These are phyloP conservation scores for Thymus quinquecostatus DNA, from an alignment of 257 asterid species.

Conservation along the genomic window DNA sequence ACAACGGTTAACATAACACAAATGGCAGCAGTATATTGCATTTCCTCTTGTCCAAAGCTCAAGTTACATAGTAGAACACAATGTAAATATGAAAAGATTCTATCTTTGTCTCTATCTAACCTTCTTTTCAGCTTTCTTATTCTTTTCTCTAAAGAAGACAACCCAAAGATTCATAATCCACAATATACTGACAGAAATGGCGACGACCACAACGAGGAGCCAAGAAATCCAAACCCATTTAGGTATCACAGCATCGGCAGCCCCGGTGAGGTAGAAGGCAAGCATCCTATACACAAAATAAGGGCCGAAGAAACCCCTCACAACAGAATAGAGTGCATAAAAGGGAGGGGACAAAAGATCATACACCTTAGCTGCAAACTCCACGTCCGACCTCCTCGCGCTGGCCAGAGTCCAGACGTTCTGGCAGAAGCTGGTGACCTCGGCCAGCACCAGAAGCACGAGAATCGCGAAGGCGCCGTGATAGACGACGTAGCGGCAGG, in stretches of 20 bases:
- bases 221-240: conserved; percentile 90
- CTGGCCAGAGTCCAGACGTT: conserved; percentile 84
- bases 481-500: conserved; percentile 71
- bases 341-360: conserved; percentile 75
- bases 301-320: conserved; percentile 80
- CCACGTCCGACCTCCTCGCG: conserved; percentile 60
- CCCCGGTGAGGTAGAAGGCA: conserved; percentile 60
- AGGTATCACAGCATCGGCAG: conserved; percentile 69
- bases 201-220: conserved; percentile 63
- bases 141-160: conserved; percentile 60
- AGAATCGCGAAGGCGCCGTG: conserved; percentile 85
- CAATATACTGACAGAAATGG: conserved; percentile 76
- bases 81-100: background rate
- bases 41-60: conserved; percentile 7
- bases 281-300: conserved; percentile 70
- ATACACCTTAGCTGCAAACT: conserved; percentile 63
- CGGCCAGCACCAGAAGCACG: conserved; percentile 74
- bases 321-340: conserved; percentile 73
- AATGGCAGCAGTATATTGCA: conserved; percentile 27
- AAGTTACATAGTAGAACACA: conserved; percentile 34
- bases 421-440: conserved; percentile 90
- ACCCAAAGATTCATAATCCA: conserved; percentile 86
- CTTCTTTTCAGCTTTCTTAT: conserved; percentile 44
- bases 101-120: conserved; percentile 40
- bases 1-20: conserved; percentile 10